Conservation (phyloP, 306 rosid species). For the Castanospermum australe region DNA sequence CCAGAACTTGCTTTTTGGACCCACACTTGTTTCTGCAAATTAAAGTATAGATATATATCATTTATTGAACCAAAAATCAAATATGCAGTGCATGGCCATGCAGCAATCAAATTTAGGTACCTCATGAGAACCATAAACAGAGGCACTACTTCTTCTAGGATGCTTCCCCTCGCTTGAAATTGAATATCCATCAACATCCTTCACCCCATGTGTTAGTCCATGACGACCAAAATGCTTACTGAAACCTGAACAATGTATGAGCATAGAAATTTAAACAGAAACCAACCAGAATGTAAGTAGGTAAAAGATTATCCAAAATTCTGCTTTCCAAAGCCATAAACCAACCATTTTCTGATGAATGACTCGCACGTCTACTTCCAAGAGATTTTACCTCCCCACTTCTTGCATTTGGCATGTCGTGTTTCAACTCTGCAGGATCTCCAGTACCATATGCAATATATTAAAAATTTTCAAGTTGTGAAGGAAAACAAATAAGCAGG, state of each 20-base stretch:
- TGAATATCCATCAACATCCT: slow-evolving; percentile 57
- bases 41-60: slow-evolving; percentile 12
- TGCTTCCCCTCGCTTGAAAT: slow-evolving; percentile 60
- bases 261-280: slow-evolving; percentile 2
- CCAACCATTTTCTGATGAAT: slow-evolving; percentile 59
- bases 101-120: slow-evolving; percentile 36
- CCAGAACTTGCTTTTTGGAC: slow-evolving; percentile 82
- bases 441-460: slow-evolving; percentile 30
- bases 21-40: slow-evolving; percentile 84
- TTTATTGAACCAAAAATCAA: slow-evolving; percentile 14
- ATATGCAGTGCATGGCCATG: background rate
- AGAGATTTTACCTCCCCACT: slow-evolving; percentile 42
- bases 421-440: slow-evolving; percentile 37
- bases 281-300: background rate
- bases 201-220: slow-evolving; percentile 49
- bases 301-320: background rate
- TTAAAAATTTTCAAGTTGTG: background rate
- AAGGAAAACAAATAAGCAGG: background rate
- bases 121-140: slow-evolving; percentile 71
- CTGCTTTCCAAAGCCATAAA: slow-evolving; percentile 26
- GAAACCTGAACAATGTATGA: slow-evolving; percentile 42
- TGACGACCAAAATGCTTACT: slow-evolving; percentile 60
- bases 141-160: slow-evolving; percentile 47
- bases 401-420: slow-evolving; percentile 37
- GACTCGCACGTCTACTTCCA: slow-evolving; percentile 42